Evolutionary conservation across 129 eudicot species (phyloP), one percentile per base, ranked within the genome.

Genomic region (Flaveria sonorensis): DNA sequence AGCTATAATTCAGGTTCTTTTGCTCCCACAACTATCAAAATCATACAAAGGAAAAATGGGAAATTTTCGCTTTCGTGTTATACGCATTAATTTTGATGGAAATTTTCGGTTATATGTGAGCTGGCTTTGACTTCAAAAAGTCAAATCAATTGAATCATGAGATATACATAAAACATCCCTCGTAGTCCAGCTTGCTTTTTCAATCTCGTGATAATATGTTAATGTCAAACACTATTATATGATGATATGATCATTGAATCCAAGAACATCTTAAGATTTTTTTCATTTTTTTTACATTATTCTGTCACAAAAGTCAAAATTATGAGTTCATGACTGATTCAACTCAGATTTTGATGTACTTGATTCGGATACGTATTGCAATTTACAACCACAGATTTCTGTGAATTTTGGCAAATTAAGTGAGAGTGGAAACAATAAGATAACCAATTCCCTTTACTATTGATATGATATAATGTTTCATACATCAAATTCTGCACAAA

Each of bases 121-220:
- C 78, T 79, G 74, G 18, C 11, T 72, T 73, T 80, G 74, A 64
- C 70, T 52, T 80, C 18, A 65, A 19, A 79, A 48, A 15, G 53
- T 48, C 53, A 13, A 45, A 9, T 71, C 56, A 53, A 20, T 53
- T 53, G 23, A 52, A 15, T 52, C n/a, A 52, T 52, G 59, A 52
- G 59, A 50, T 53, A 53, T n/a, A 8, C 21, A 53, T 16, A 16
- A 53, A 56, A 19, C 26, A 57, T 15, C 21, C 53, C 13, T 39
- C 40, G 1, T 14, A 74, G 78, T 46, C 68, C 53, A 66, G 19
- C 63, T 66, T 66, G 47, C 67, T 7, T 10, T 43, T 60, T 57
- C 51, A 36, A 73, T 57, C 8, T 48, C 47, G 50, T 64, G 28
- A 42, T 11, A 48, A 48, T 50, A 10, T 76, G 40, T 23, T 19